A percentile compares a stretch with the other conserved stretches of the same genome.
These are phyloP conservation scores for Potentilla sterilis DNA, from an alignment of 306 rosid genomes.

Conservation along the genomic window DNA sequence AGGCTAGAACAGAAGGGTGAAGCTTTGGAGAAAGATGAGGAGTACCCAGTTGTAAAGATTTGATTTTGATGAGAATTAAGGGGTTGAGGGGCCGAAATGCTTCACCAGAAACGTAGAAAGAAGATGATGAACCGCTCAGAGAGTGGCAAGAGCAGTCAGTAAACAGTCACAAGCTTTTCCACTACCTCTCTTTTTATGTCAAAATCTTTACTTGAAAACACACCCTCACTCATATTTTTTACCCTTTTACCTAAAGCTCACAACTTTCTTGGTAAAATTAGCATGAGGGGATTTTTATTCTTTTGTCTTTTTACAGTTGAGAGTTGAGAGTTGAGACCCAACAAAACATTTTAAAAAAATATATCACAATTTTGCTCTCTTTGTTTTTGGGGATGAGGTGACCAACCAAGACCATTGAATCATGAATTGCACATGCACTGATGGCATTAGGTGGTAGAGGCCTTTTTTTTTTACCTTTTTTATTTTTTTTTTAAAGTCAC, in stretches of 20 bases:
- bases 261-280: background rate
- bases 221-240: background rate
- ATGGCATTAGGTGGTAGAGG: background rate
- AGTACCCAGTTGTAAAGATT: conserved; percentile 38
- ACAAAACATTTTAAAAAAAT: too few relatives aligned
- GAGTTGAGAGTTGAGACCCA: background rate
- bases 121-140: conserved; percentile 32
- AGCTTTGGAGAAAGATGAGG: conserved; percentile 9
- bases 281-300: background rate
- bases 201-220: background rate
- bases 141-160: conserved; percentile 24
- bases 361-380: background rate
- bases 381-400: background rate
- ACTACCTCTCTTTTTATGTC: background rate
- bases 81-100: conserved; percentile 23
- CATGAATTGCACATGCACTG: conserved; percentile 25
- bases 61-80: conserved; percentile 23
- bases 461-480: background rate
- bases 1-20: conserved; percentile 21
- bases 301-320: background rate
- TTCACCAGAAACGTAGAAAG: conserved; percentile 21
- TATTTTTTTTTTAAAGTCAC: background rate
- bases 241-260: background rate
- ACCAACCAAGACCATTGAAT: conserved; percentile 21
- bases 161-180: conserved; percentile 22